Evolutionary conservation across 139 green algal species (phyloP).

Genomic region (Micractinium conductrix): DNA sequence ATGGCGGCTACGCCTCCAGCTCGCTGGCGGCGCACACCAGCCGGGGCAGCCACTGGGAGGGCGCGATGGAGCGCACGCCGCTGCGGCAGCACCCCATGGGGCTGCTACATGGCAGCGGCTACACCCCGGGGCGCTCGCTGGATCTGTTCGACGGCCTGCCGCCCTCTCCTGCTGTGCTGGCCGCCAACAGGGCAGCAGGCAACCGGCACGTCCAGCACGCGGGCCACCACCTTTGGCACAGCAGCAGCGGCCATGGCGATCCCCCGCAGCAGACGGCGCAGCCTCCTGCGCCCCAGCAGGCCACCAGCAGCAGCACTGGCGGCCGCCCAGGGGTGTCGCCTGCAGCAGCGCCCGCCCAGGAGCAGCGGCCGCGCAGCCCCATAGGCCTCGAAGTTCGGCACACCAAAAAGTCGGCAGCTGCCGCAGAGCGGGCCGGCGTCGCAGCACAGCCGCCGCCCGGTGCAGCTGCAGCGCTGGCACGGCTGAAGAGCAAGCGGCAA

Average conservation of each 20-base stretch:
- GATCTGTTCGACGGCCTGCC: constrained; percentile 26
- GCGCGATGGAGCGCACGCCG: not conserved
- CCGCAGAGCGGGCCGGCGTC: not conserved
- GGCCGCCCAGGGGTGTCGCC: constrained; percentile 2
- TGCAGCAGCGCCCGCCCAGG: not conserved
- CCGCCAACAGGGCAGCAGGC: not conserved
- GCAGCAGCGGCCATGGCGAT: not conserved
- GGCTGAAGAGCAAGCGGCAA: constrained; percentile 17
- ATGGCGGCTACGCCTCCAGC: not conserved
- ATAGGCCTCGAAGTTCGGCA: constrained; percentile 9
- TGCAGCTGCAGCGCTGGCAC: constrained; percentile 2
- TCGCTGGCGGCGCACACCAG: not conserved
- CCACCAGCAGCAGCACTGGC: constrained; percentile 10
- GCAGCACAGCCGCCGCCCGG: not conserved
- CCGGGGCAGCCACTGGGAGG: not conserved
- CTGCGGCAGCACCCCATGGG: constrained; percentile 3
- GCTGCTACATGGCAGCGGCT: constrained; percentile 9
- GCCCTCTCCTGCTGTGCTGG: not conserved
- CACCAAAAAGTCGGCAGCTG: constrained; percentile 25
- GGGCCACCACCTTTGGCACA: not conserved
- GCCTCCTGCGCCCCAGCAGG: not conserved
- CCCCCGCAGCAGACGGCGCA: not conserved
- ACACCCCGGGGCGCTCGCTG: constrained; percentile 40
- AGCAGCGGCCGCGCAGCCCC: constrained; percentile 37
- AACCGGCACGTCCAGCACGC: constrained; percentile 19